These are phyloP conservation scores for Fraxinus velutina DNA, from an alignment of 305 asterid species.

Conservation along the genomic window DNA sequence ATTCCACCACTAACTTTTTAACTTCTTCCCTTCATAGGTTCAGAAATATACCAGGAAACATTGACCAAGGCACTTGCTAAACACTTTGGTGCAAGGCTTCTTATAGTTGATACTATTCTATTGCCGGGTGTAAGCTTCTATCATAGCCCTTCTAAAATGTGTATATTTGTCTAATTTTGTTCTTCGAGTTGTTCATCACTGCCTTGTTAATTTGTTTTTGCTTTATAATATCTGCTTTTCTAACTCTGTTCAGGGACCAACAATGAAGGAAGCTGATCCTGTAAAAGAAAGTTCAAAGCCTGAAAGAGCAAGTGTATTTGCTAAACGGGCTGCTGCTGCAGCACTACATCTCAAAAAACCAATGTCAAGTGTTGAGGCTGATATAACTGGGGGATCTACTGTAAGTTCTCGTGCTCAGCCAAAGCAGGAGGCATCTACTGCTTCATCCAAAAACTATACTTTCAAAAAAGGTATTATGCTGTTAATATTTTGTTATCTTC, in stretches of 20 bases:
- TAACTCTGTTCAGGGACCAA: constrained; percentile 50
- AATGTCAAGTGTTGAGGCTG: constrained; percentile 82
- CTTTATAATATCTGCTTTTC: not conserved
- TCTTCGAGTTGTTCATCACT: constrained; percentile 5
- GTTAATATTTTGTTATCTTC: not conserved
- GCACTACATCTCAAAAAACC: constrained; percentile 68
- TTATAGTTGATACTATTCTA: constrained; percentile 63
- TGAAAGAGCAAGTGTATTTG: constrained; percentile 63
- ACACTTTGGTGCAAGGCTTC: constrained; percentile 60
- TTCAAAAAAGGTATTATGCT: constrained; percentile 59
- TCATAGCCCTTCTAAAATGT: constrained; percentile 11
- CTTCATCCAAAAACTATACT: constrained; percentile 63
- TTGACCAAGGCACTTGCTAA: constrained; percentile 81
- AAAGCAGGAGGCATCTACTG: constrained; percentile 87
- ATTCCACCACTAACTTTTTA: constrained; percentile 5
- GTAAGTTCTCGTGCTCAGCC: constrained; percentile 70
- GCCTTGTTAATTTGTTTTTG: constrained; percentile 15
- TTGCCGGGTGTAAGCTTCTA: constrained; percentile 78
- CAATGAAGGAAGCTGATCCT: constrained; percentile 56
- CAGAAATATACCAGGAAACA: constrained; percentile 88
- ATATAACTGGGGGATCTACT: constrained; percentile 70
- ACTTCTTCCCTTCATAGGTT: constrained; percentile 44
- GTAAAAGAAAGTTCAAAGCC: constrained; percentile 62
- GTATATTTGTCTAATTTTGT: not conserved
- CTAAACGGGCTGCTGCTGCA: constrained; percentile 57